Evolutionary conservation across 148 eudicot species (phyloP), one percentile per base, ranked within the genome.

Genomic region (Persicaria maculosa): DNA sequence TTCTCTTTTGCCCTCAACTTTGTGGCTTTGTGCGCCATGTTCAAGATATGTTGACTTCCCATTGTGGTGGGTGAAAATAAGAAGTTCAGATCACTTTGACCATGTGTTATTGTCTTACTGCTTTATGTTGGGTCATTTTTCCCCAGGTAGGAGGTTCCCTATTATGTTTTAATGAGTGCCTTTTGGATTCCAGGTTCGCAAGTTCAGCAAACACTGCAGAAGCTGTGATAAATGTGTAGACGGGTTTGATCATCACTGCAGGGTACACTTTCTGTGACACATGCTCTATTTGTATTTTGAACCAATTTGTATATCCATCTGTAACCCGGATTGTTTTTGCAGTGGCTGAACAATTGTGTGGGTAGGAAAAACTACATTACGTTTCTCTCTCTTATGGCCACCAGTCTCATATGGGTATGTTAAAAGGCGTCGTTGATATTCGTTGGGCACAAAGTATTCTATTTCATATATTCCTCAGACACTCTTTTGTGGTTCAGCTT

Each of bases 221-320:
- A 93, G 95, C 76, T 93, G 98, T 71, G 95, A 89, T 75, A 93
- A 93, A 82, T 93, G 98, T 80, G 98, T 93, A 78, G 97, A 91
- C 80, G 98, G 97, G 67, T 93, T 93, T 85, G 98, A 93, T 83
- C 98, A 93, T 88, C 98, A 93, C 80, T 93, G 98, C 80, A 92
- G 94, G 88, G 98, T 91, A 50, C 68, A 62, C 1, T 12, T n/a
- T 43, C 31, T 61, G 25, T 61, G 67, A 61, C 9, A 7, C 43
- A 20, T 12, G n/a, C 17, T 19, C 22, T n/a, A 14, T 14, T 52
- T 54, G 11, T 44, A 12, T 17, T 74, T 46, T 46, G 72, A 36
- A 44, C 52, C n/a, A 70, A 9, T 44, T 19, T 70, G 20, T 20
- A 6, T 61, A 19, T 61, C 3, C 17, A 61, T 61, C 67, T 61